These are phyloP conservation scores for Parachlorella kessleri DNA, from an alignment of 139 green algal species.

Conservation along the genomic window DNA sequence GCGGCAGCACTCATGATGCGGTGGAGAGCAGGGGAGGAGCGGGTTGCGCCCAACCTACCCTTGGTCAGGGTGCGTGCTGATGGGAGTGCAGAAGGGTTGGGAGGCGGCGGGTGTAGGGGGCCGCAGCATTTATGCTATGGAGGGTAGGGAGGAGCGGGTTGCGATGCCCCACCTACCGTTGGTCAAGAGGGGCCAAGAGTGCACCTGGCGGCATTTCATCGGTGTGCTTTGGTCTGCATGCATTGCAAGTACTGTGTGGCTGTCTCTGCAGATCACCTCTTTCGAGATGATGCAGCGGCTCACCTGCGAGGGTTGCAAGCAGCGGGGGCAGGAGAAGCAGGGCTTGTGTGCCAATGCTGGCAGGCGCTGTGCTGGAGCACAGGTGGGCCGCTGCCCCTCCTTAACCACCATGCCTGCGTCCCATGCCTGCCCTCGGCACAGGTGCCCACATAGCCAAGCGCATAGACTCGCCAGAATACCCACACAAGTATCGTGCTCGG, in stretches of 20 bases:
- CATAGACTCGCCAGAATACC: neutral
- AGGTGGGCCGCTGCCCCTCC: neutral
- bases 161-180: too few relatives aligned
- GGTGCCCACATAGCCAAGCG: too few relatives aligned
- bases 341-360: conserved; percentile 4
- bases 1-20: too few relatives aligned
- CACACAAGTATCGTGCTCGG: neutral
- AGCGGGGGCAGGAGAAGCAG: neutral
- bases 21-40: too few relatives aligned
- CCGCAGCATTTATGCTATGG: too few relatives aligned
- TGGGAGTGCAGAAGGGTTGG: neutral
- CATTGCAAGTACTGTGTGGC: neutral
- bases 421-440: neutral
- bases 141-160: too few relatives aligned
- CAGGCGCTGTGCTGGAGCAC: neutral
- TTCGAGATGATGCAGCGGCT: conserved; percentile 91
- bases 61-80: neutral
- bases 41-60: too few relatives aligned
- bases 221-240: too few relatives aligned
- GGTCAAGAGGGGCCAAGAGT: too few relatives aligned
- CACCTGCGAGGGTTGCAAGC: conserved; percentile 67
- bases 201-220: too few relatives aligned
- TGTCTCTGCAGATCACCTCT: conserved; percentile 62
- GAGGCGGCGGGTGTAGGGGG: neutral
- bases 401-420: neutral